Percentiles rank a stretch among this genome's conserved stretches.
Conservation (phyloP, 441 rosid species). For the Isatis lusitanica region DNA sequence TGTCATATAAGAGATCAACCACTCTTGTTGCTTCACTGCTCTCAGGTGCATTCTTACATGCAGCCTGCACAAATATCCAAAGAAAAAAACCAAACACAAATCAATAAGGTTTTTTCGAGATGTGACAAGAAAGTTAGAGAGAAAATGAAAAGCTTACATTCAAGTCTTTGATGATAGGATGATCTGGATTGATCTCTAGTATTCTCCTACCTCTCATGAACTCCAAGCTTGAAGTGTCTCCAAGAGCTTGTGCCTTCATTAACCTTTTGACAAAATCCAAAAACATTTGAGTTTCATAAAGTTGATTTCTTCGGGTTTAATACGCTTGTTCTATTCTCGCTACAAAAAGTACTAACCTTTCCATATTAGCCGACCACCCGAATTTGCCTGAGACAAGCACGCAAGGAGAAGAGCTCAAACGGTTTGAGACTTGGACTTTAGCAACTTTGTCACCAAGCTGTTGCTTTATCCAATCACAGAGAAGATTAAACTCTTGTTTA, state of each 20-base stretch:
- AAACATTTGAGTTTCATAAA: neutral
- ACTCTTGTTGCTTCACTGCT: constrained; percentile 85
- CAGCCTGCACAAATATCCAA: constrained; percentile 58
- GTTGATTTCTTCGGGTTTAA: neutral
- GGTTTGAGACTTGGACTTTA: constrained; percentile 90
- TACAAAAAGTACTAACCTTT: constrained; percentile 55
- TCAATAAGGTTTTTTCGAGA: neutral
- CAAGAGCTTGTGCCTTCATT: constrained; percentile 99
- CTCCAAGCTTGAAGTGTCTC: constrained; percentile 92
- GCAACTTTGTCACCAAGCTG: constrained; percentile 96
- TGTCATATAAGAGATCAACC: constrained; percentile 86
- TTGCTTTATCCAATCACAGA: constrained; percentile 95
- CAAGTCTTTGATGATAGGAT: constrained; percentile 86
- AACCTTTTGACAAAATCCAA: constrained; percentile 48
- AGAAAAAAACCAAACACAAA: neutral
- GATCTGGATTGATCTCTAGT: constrained; percentile 88
- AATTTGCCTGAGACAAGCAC: constrained; percentile 97
- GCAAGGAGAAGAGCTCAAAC: constrained; percentile 90
- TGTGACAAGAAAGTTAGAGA: neutral
- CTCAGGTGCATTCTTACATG: constrained; percentile 86
- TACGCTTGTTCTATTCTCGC: neutral
- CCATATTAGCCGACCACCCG: constrained; percentile 99
- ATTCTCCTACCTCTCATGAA: constrained; percentile 98
- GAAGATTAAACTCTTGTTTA: constrained; percentile 73
- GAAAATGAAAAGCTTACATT: constrained; percentile 54